These are phyloP conservation scores for Hymenochaete sp. DNA, from an alignment of 1,284 basidiomycete species.

Conservation along the genomic window DNA sequence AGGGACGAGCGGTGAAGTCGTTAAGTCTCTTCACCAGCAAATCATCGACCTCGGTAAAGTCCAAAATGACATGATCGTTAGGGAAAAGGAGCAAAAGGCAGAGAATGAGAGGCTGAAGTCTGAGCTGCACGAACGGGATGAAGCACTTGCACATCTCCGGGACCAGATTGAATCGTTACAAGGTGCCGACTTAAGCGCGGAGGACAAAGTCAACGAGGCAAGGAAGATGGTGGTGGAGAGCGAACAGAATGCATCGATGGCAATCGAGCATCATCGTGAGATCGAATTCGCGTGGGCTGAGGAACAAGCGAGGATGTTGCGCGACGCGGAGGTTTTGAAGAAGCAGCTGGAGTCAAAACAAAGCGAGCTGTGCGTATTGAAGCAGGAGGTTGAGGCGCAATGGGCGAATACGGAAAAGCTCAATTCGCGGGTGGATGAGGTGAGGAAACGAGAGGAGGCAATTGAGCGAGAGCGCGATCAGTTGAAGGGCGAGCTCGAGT, in stretches of 20 bases:
- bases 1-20: slow-evolving; percentile 61
- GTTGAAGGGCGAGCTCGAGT: slow-evolving; percentile 40
- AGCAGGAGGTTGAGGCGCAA: slow-evolving; percentile 26
- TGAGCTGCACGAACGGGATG: slow-evolving; percentile 41
- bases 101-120: slow-evolving; percentile 37
- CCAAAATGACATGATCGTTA: slow-evolving; percentile 38
- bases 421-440: slow-evolving; percentile 32
- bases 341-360: slow-evolving; percentile 15
- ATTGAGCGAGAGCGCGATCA: slow-evolving; percentile 53
- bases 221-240: slow-evolving; percentile 31
- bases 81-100: slow-evolving; percentile 30
- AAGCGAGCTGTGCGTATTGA: slow-evolving; percentile 24
- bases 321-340: slow-evolving; percentile 25
- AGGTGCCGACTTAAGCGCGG: slow-evolving; percentile 28
- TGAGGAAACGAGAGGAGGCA: slow-evolving; percentile 40
- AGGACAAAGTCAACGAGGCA: slow-evolving; percentile 31
- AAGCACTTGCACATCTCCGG: slow-evolving; percentile 42
- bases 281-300: slow-evolving; percentile 40
- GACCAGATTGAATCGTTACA: slow-evolving; percentile 46
- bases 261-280: slow-evolving; percentile 32
- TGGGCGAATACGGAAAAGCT: slow-evolving; percentile 25
- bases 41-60: slow-evolving; percentile 55
- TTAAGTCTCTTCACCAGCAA: slow-evolving; percentile 56
- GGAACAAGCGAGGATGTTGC: slow-evolving; percentile 37
- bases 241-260: slow-evolving; percentile 33